A percentile compares a stretch with the other conserved stretches of the same genome.
These are phyloP conservation scores for Mycena albidolilacea DNA, from an alignment of 768 basidiomycete species.

Conservation along the genomic window DNA sequence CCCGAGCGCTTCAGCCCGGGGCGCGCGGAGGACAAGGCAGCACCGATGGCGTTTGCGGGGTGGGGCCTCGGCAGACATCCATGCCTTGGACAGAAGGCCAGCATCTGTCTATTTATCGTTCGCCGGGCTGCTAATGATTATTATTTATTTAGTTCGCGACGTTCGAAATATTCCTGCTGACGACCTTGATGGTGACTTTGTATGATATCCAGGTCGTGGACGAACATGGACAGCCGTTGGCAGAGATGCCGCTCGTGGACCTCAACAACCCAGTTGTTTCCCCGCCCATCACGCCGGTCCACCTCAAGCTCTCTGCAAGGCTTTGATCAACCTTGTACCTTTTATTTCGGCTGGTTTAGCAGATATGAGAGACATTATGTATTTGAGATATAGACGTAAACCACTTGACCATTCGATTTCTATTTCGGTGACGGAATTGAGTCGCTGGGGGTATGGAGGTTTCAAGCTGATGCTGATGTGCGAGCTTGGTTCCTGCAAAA, in stretches of 20 bases:
- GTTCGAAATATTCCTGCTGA: constrained; percentile 15
- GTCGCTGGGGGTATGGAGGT: too few relatives aligned
- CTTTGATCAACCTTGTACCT: neutral
- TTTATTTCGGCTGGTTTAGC: neutral
- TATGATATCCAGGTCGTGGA: constrained; percentile 20
- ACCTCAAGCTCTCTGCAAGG: constrained; percentile 8
- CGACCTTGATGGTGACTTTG: constrained; percentile 8
- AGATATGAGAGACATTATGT: neutral
- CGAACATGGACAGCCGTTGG: neutral
- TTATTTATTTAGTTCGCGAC: constrained; percentile 16
- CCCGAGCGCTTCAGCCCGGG: constrained; percentile 18
- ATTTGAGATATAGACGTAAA: too few relatives aligned
- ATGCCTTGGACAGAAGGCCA: constrained; percentile 20
- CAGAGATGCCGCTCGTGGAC: constrained; percentile 7
- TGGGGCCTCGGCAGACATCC: constrained; percentile 21
- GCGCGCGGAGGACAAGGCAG: constrained; percentile 19
- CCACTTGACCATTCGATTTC: too few relatives aligned
- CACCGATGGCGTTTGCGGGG: constrained; percentile 16
- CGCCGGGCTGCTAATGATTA: neutral
- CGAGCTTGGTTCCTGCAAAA: too few relatives aligned
- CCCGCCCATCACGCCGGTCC: constrained; percentile 2
- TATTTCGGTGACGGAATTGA: too few relatives aligned
- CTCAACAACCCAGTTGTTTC: constrained; percentile 21
- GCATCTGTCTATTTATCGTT: neutral
- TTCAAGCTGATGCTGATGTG: too few relatives aligned